Evolutionary conservation across 768 basidiomycete species (phyloP), one percentile per base, ranked within the genome.

Genomic region (Tricholomella constricta): DNA sequence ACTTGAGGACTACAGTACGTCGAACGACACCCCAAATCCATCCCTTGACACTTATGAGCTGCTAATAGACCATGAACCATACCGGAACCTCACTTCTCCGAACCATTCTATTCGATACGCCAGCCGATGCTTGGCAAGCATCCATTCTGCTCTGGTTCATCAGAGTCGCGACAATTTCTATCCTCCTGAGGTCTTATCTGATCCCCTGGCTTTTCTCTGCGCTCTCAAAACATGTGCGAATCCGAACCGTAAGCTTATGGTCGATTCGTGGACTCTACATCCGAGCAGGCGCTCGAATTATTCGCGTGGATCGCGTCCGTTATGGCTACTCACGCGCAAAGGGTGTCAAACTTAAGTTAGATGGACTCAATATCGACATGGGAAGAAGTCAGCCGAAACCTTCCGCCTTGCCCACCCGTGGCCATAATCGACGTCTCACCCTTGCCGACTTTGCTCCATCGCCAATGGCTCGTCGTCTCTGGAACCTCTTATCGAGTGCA

Each of bases 251-350:
- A 51, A 91, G 89, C 63, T 72, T 88, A 34, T 81, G 87, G 48
- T 92, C 89, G 17, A 82, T 92, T 54, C 85, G 88, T 48, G 89
- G 89, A 29, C 72, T 91, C 19, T 89, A 86, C 67, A 78, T 89
- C 55, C 78, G 81, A 41, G 74, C 72, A 26, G 84, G 84, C 25
- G 69, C 65, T 44, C 71, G 76, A 48, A 80, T 77, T 23, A 81
- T 81, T 71, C 78, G 76, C 26, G 75, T 86, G n/a, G 88, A 91
- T 52, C 84, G 89, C 48, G 80, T 92, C 41, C 80, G 84, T 45
- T 88, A 84, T 67, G 76, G 78, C 51, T 78, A 75, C 64, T 72
- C 80, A 10, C 76, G 73, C 10, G 68, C 76, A 1, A 80, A 78
- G 53, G 81, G 84, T 32, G 68, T 90, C n/a, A 80, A 79, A 27